phyloP scores from a whole-genome alignment of 192 early-diverging fungal species.

The Coemansia sp. region DNA sequence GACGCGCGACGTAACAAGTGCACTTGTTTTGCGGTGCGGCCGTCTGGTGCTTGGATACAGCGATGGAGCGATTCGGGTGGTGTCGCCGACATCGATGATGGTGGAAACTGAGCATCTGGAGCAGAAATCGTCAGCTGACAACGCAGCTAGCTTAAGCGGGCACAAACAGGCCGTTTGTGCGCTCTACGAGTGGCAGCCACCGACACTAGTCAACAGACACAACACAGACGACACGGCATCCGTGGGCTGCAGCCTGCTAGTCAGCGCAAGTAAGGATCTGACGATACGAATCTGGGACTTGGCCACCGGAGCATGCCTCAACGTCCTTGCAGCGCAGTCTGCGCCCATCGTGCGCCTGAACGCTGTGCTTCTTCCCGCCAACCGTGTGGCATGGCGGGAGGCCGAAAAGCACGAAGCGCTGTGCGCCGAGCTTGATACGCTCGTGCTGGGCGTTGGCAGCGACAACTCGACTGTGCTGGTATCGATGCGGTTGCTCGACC shows the following conservation, averaged over 20 bases:
- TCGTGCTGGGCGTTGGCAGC: conserved; percentile 32
- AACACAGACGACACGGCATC: not conserved
- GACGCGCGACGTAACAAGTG: conserved; percentile 18
- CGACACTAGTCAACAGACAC: not conserved
- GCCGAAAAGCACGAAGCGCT: conserved; percentile 12
- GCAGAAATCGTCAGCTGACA: not conserved
- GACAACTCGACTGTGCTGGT: conserved; percentile 42
- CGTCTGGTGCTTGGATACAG: conserved; percentile 25
- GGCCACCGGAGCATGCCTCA: conserved; percentile 23
- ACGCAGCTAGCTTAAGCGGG: conserved; percentile 14
- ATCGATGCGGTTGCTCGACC: conserved; percentile 29
- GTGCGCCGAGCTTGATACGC: conserved; percentile 15
- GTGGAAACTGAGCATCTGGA: not conserved
- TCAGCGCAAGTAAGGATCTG: conserved; percentile 53
- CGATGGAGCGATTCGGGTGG: conserved; percentile 25
- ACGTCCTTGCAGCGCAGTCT: conserved; percentile 33
- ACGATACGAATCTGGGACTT: conserved; percentile 45
- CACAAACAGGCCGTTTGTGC: conserved; percentile 32
- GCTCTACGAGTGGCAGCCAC: conserved; percentile 32
- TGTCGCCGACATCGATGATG: conserved; percentile 25
- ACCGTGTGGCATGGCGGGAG: conserved; percentile 24
- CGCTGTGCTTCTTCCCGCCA: conserved; percentile 12
- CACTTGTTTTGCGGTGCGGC: conserved; percentile 17
- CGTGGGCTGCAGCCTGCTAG: conserved; percentile 12
- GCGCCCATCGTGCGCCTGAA: conserved; percentile 32